Evolutionary conservation across 2,329 filamentous ascomycete genomes (phyloP).

Genomic region (Cytospora mali): DNA sequence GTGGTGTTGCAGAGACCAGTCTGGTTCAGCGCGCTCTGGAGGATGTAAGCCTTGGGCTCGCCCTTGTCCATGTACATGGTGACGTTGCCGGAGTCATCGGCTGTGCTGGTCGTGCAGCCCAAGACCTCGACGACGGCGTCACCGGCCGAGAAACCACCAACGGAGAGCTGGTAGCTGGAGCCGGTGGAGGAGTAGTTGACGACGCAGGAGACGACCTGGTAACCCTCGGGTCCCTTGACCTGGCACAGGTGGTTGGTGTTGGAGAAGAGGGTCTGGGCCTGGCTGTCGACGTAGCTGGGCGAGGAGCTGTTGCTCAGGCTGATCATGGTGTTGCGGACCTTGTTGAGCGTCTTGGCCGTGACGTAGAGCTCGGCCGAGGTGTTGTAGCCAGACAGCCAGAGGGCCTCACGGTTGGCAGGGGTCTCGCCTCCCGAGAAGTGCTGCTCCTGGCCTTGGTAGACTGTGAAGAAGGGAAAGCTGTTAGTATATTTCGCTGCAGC

Average conservation of each 20-base stretch:
- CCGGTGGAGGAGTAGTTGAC: conserved; percentile 44
- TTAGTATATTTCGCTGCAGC: conserved; percentile 3
- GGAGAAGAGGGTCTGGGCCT: conserved; percentile 41
- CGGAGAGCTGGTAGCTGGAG: conserved; percentile 28
- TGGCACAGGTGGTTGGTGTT: conserved; percentile 45
- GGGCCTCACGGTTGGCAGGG: conserved; percentile 51
- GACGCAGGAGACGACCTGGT: conserved; percentile 44
- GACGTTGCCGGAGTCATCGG: conserved; percentile 25
- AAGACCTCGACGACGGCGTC: conserved; percentile 32
- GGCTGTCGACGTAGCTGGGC: conserved; percentile 43
- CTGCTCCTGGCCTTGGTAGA: conserved; percentile 63
- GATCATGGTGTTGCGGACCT: conserved; percentile 50
- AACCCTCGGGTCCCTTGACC: conserved; percentile 44
- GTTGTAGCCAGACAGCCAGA: conserved; percentile 51
- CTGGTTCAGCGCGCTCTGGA: conserved; percentile 21
- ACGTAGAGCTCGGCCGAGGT: conserved; percentile 48
- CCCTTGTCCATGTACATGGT: conserved; percentile 27
- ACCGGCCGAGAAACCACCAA: conserved; percentile 37
- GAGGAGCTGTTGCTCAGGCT: conserved; percentile 44
- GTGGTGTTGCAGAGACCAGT: conserved; percentile 25
- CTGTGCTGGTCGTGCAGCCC: conserved; percentile 31
- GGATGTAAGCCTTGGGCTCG: conserved; percentile 27
- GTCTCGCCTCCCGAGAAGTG: conserved; percentile 48
- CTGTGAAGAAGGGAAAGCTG: conserved; percentile 41
- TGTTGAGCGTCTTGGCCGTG: conserved; percentile 51